These are phyloP conservation scores for Saccharomycopsis javanensis DNA, from an alignment of 805 yeast species.

Conservation along the genomic window DNA sequence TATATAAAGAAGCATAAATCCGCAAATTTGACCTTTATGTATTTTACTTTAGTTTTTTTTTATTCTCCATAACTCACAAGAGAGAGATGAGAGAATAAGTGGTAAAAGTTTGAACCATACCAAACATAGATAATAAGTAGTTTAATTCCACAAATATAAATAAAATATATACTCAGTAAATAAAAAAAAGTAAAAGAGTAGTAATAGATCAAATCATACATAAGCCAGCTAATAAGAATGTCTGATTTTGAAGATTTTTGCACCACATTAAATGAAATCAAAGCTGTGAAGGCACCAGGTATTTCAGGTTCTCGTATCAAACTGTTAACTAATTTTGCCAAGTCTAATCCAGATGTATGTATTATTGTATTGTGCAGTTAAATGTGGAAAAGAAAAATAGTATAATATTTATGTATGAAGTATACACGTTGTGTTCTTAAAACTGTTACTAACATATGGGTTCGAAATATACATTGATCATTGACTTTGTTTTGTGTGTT, in stretches of 20 bases:
- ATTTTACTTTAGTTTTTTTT: neutral
- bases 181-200: neutral
- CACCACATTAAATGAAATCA: slow-evolving; percentile 34
- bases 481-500: too few relatives aligned
- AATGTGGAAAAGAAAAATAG: neutral
- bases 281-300: slow-evolving; percentile 70
- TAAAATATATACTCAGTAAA: neutral
- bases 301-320: slow-evolving; percentile 94
- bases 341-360: slow-evolving; percentile 45
- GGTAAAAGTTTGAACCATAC: neutral
- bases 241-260: slow-evolving; percentile 29
- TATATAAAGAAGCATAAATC: neutral
- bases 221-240: slow-evolving; percentile 18
- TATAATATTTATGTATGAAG: neutral
- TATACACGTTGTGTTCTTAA: neutral
- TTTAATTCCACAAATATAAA: neutral
- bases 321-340: slow-evolving; percentile 69
- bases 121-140: neutral
- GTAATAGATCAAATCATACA: neutral
- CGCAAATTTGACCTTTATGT: neutral
- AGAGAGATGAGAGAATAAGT: neutral
- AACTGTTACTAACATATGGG: neutral
- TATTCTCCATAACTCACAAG: too few relatives aligned
- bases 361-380: slow-evolving; percentile 3
- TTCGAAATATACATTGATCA: neutral